Percentiles rank a stretch among this genome's conserved stretches.
Evolutionary conservation across 2,329 filamentous ascomycete species (phyloP).

Genomic region (Lasiodiplodia theobromae): DNA sequence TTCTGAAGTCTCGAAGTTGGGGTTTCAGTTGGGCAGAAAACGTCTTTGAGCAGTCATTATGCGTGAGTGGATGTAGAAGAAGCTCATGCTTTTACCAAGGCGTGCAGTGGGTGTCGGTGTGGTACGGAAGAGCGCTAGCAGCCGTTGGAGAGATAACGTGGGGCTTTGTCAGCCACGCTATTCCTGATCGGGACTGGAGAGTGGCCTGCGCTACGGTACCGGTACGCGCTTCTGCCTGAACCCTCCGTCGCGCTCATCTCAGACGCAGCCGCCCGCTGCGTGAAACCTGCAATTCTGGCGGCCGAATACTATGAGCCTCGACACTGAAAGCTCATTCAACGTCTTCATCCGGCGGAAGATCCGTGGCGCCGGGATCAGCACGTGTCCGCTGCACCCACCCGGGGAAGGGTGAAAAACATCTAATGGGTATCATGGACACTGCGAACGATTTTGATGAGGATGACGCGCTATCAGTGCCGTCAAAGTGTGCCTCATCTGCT

Average conservation of each 20-base stretch:
- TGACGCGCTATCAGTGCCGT: not conserved
- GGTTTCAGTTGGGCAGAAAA: not conserved
- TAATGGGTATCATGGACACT: not conserved
- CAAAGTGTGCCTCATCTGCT: not conserved
- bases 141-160: not conserved
- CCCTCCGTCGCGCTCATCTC: not conserved
- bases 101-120: not conserved
- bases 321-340: not conserved
- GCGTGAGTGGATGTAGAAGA: not conserved
- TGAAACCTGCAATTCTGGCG: not conserved
- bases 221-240: conserved; percentile 11
- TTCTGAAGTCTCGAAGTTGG: not conserved
- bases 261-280: not conserved
- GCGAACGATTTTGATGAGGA: not conserved
- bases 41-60: not conserved
- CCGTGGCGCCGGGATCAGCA: not conserved
- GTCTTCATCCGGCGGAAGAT: not conserved
- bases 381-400: not conserved
- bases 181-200: not conserved
- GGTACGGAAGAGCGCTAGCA: not conserved
- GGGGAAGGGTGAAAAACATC: not conserved
- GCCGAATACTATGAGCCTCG: not conserved
- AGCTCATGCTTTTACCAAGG: not conserved
- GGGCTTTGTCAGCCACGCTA: not conserved
- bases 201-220: not conserved